phyloP scores from a whole-genome alignment of 1,139 yeast species.

The Meyerozyma sp. region DNA sequence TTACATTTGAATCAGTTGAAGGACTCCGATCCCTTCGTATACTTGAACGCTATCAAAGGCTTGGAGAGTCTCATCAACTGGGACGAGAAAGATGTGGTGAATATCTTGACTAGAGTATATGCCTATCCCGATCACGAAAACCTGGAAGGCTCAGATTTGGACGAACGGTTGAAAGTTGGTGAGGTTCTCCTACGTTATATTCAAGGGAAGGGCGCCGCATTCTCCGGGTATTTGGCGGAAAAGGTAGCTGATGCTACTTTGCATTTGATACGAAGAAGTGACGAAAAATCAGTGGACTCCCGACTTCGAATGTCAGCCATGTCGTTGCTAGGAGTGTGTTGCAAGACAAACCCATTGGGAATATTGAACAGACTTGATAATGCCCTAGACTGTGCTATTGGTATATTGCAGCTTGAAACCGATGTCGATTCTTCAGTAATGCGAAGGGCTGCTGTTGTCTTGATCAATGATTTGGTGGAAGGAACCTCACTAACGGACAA shows the following conservation, averaged over 20 bases:
- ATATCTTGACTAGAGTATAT: conserved; percentile 39
- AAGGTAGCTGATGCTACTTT: conserved; percentile 29
- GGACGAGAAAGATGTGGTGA: conserved; percentile 35
- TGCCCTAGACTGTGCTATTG: conserved; percentile 69
- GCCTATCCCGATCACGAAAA: conserved; percentile 10
- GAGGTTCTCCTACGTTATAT: conserved; percentile 69
- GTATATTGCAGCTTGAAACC: conserved; percentile 59
- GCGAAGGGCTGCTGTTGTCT: conserved; percentile 70
- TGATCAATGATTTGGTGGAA: conserved; percentile 57
- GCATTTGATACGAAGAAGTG: conserved; percentile 28
- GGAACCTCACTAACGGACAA: conserved; percentile 39
- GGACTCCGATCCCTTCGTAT: conserved; percentile 83
- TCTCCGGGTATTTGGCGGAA: conserved; percentile 33
- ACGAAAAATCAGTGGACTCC: conserved; percentile 38
- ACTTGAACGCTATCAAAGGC: conserved; percentile 78
- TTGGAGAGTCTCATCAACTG: conserved; percentile 52
- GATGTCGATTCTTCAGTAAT: conserved; percentile 44
- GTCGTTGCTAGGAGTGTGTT: conserved; percentile 69
- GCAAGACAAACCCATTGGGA: conserved; percentile 57
- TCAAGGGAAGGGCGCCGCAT: conserved; percentile 42
- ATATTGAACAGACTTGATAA: conserved; percentile 44
- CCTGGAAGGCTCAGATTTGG: conserved; percentile 34
- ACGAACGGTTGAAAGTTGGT: conserved; percentile 69
- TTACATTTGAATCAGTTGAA: conserved; percentile 61
- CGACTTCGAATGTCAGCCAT: conserved; percentile 78